Evolutionary conservation across 768 basidiomycete genomes (phyloP).

Genomic region (Psilocybe azurescens): DNA sequence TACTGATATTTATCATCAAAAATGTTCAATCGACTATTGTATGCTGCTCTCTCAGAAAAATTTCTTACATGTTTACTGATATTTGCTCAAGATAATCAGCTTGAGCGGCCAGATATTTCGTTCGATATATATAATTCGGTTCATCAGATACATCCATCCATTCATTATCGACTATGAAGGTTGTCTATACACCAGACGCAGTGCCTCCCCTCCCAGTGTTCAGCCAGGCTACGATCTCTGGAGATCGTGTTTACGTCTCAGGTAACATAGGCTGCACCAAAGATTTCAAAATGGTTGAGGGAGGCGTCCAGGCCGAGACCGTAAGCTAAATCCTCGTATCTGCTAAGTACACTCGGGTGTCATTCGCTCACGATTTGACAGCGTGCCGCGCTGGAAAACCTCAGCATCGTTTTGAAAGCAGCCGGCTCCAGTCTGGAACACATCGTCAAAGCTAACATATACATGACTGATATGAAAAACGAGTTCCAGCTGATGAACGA

Average conservation of each 20-base stretch:
- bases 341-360: background rate
- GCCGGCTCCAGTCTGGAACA: slow-evolving; percentile 46
- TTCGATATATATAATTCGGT: too few species aligned
- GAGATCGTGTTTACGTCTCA: slow-evolving; percentile 40
- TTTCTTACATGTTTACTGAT: too few species aligned
- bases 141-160: background rate
- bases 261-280: slow-evolving; percentile 43
- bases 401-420: slow-evolving; percentile 44
- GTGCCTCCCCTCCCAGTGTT: slow-evolving; percentile 41
- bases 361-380: slow-evolving; percentile 15
- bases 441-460: slow-evolving; percentile 48
- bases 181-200: slow-evolving; percentile 37
- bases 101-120: too few species aligned
- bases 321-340: slow-evolving; percentile 19
- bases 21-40: too few species aligned
- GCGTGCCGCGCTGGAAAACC: slow-evolving; percentile 43
- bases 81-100: too few species aligned
- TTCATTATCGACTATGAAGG: background rate
- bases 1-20: too few species aligned
- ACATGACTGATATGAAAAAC: slow-evolving; percentile 40
- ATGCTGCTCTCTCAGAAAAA: too few species aligned
- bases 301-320: slow-evolving; percentile 41
- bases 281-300: slow-evolving; percentile 38
- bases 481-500: slow-evolving; percentile 47
- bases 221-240: slow-evolving; percentile 47